These are phyloP conservation scores for Dactylellina sp. DNA, from an alignment of 2,329 filamentous ascomycete species.

Conservation along the genomic window DNA sequence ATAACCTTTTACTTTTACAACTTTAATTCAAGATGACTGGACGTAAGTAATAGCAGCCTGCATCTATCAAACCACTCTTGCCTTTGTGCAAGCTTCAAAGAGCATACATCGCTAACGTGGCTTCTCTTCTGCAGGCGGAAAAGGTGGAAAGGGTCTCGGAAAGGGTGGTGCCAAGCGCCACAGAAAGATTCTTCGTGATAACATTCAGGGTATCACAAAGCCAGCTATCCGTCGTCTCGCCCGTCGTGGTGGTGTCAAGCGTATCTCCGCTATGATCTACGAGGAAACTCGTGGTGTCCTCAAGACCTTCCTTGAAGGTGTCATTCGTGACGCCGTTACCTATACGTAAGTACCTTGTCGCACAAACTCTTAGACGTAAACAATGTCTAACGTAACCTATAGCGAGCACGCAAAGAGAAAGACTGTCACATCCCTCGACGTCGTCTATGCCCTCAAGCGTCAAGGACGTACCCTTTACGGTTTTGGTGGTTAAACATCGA, in stretches of 20 bases:
- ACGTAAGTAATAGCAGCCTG: slow-evolving; percentile 40
- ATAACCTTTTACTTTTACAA: slow-evolving; percentile 29
- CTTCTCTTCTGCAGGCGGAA: slow-evolving; percentile 74
- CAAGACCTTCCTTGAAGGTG: slow-evolving; percentile 81
- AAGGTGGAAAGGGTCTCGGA: slow-evolving; percentile 96
- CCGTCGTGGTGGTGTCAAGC: slow-evolving; percentile 99
- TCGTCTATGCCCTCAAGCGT: slow-evolving; percentile 76
- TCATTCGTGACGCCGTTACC: slow-evolving; percentile 81
- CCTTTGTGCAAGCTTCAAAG: slow-evolving; percentile 6
- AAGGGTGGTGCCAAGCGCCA: slow-evolving; percentile 99
- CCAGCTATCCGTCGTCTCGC: slow-evolving; percentile 98
- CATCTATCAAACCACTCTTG: not conserved
- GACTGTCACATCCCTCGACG: slow-evolving; percentile 78
- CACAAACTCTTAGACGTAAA: not conserved
- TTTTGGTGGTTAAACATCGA: slow-evolving; percentile 80
- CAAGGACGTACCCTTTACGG: slow-evolving; percentile 84
- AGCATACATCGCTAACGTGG: slow-evolving; percentile 65
- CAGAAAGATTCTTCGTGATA: slow-evolving; percentile 99
- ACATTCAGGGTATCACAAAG: slow-evolving; percentile 99
- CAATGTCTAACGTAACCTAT: slow-evolving; percentile 13
- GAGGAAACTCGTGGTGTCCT: slow-evolving; percentile 81
- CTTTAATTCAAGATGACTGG: slow-evolving; percentile 54
- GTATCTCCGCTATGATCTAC: slow-evolving; percentile 96
- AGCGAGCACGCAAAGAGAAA: slow-evolving; percentile 81
- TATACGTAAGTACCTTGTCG: slow-evolving; percentile 69